A percentile compares a stretch with the other conserved stretches of the same genome.
phyloP scores from a whole-genome alignment of 305 asterid species.

The Fraxinus albicans region DNA sequence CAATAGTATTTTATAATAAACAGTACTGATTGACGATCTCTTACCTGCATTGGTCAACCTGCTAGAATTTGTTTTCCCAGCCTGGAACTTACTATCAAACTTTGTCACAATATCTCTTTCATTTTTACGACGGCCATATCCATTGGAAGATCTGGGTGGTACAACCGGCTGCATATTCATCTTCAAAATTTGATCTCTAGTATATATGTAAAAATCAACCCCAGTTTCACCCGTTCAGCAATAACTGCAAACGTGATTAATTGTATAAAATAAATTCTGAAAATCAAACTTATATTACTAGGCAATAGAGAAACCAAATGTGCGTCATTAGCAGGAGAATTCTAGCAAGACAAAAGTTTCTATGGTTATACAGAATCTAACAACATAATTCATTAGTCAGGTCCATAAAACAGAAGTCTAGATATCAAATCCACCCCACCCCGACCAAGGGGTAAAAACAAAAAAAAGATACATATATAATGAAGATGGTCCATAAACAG shows the following conservation, averaged over 20 bases:
- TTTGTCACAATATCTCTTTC: constrained; percentile 61
- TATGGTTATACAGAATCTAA: constrained; percentile 3
- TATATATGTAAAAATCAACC: constrained; percentile 24
- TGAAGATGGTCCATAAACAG: not conserved
- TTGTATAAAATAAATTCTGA: constrained; percentile 23
- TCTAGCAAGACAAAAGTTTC: constrained; percentile 12
- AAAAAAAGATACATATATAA: not conserved
- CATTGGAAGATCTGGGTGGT: constrained; percentile 74
- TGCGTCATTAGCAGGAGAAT: constrained; percentile 8
- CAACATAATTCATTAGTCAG: not conserved
- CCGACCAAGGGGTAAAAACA: not conserved
- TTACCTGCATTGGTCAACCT: constrained; percentile 52
- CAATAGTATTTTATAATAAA: not conserved
- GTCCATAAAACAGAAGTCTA: constrained; percentile 14
- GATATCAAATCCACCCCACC: constrained; percentile 2
- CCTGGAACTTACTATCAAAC: constrained; percentile 58
- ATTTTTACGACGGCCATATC: constrained; percentile 69
- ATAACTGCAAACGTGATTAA: constrained; percentile 19
- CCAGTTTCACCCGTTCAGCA: constrained; percentile 24
- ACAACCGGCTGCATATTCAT: constrained; percentile 72
- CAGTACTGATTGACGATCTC: constrained; percentile 25
- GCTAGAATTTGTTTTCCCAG: constrained; percentile 47
- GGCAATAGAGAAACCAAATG: constrained; percentile 14
- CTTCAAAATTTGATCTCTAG: constrained; percentile 36
- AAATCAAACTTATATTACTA: constrained; percentile 17